A percentile compares a stretch with the other conserved stretches of the same genome.
phyloP scores from a whole-genome alignment of 768 basidiomycete species.

The Amanita brunnescens region DNA sequence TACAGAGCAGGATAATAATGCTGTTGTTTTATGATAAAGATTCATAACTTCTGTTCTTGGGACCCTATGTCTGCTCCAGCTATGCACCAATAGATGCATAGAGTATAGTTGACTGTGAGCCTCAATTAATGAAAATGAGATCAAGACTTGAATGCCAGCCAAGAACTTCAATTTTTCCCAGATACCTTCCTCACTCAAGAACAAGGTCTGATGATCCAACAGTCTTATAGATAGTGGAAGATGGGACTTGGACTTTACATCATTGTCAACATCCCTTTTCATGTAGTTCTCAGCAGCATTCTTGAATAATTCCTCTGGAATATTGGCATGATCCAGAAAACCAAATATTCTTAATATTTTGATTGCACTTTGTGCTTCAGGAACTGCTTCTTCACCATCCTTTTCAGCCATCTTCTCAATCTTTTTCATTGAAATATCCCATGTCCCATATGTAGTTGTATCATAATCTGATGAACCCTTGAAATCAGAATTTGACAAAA shows the following conservation, averaged over 20 bases:
- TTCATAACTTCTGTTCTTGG: background rate
- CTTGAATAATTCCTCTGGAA: background rate
- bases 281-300: background rate
- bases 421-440: background rate
- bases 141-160: conserved; percentile 11
- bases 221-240: background rate
- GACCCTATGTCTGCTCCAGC: conserved; percentile 1
- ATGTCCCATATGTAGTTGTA: conserved; percentile 1
- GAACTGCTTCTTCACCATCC: background rate
- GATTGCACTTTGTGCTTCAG: background rate
- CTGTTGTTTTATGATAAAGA: background rate
- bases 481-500: background rate
- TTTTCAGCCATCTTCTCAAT: background rate
- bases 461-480: background rate
- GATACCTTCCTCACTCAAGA: background rate
- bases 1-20: conserved; percentile 1
- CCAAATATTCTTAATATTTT: background rate
- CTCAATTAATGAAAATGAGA: conserved; percentile 12
- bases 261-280: background rate
- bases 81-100: conserved; percentile 11
- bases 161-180: conserved; percentile 12
- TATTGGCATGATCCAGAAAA: background rate
- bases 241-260: background rate
- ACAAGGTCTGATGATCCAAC: background rate
- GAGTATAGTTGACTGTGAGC: background rate